Evolutionary conservation across 306 rosid genomes (phyloP).

Genomic region (Oemleria cerasiformis): DNA sequence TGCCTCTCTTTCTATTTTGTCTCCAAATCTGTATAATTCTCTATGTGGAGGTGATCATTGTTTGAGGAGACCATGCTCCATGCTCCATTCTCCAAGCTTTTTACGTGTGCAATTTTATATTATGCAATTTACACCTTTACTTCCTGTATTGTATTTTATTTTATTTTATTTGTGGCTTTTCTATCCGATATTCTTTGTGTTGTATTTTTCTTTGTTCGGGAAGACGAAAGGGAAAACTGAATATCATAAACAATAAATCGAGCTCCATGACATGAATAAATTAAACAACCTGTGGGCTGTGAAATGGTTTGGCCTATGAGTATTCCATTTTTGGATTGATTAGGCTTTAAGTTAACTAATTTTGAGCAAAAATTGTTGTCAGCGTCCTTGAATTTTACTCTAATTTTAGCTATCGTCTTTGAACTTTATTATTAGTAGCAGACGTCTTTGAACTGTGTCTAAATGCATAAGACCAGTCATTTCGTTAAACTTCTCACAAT

Average conservation of each 20-base stretch:
- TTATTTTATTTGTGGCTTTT: background rate
- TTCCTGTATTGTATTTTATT: background rate
- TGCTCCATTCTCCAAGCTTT: slow-evolving; percentile 16
- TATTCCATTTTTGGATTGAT: too few relatives aligned
- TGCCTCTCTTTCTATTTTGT: slow-evolving; percentile 17
- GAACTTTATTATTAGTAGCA: too few relatives aligned
- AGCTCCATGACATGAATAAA: too few relatives aligned
- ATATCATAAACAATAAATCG: background rate
- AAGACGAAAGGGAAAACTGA: background rate
- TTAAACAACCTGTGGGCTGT: too few relatives aligned
- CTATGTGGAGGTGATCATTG: slow-evolving; percentile 28
- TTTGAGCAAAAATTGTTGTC: too few relatives aligned
- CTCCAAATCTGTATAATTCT: slow-evolving; percentile 10
- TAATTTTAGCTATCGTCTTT: too few relatives aligned
- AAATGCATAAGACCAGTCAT: too few relatives aligned
- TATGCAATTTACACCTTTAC: background rate
- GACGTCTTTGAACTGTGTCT: too few relatives aligned
- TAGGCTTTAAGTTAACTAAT: too few relatives aligned
- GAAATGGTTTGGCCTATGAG: too few relatives aligned
- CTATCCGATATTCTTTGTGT: background rate
- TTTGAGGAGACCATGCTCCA: background rate
- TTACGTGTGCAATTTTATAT: slow-evolving; percentile 16
- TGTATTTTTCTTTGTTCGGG: background rate
- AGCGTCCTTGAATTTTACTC: too few relatives aligned
- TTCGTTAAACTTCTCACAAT: too few relatives aligned